Conservation (phyloP, 2,329 filamentous ascomycete species). For the Xylariaceae sp. region DNA sequence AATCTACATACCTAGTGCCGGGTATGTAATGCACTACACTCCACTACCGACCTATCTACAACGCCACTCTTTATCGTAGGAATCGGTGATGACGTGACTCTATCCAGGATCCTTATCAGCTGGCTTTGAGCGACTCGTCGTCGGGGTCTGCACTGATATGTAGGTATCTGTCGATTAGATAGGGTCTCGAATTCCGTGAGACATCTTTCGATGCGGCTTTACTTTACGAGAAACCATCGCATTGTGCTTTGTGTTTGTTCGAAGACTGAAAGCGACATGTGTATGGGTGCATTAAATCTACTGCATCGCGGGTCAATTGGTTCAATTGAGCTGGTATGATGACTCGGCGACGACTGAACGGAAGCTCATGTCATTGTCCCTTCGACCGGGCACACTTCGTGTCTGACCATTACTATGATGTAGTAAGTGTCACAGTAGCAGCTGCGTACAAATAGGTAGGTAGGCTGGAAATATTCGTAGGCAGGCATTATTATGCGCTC, state of each 20-base stretch:
- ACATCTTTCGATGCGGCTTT: background rate
- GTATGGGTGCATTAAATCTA: too few relatives aligned
- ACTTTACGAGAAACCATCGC: background rate
- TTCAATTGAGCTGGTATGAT: too few relatives aligned
- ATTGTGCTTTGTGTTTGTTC: background rate
- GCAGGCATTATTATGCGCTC: too few relatives aligned
- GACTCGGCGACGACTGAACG: too few relatives aligned
- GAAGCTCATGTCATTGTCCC: too few relatives aligned
- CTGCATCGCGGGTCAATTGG: too few relatives aligned
- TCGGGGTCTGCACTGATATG: background rate
- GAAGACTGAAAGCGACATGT: too few relatives aligned
- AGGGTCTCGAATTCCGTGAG: background rate
- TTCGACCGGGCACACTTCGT: too few relatives aligned
- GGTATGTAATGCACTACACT: background rate
- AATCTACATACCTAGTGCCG: background rate
- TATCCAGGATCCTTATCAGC: background rate
- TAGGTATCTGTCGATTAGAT: background rate
- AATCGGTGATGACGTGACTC: background rate
- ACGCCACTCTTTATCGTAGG: background rate
- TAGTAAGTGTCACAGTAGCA: too few relatives aligned
- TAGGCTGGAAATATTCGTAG: too few relatives aligned
- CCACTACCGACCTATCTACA: background rate
- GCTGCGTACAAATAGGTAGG: too few relatives aligned
- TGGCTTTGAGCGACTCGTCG: background rate
- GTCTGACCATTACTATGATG: too few relatives aligned